Conservation (phyloP, 1,139 yeast species). For the Diutina mesorugosa region DNA sequence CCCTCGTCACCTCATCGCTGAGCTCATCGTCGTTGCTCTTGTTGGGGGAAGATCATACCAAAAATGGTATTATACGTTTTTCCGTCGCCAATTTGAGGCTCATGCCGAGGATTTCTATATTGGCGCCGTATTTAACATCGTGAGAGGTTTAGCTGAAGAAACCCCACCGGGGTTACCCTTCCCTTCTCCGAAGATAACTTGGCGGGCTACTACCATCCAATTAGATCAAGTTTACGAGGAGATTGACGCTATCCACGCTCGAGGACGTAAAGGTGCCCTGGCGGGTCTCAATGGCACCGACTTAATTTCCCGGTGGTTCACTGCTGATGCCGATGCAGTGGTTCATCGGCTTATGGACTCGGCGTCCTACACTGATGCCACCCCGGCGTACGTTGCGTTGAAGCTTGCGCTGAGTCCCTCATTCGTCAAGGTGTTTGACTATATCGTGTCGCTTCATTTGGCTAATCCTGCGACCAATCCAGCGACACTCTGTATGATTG, state of each 20-base stretch:
- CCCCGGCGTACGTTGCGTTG: not conserved
- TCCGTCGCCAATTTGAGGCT: not conserved
- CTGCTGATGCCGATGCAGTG: not conserved
- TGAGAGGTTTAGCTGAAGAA: not conserved
- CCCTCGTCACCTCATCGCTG: not conserved
- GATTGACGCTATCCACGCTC: not conserved
- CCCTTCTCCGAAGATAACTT: not conserved
- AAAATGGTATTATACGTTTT: not conserved
- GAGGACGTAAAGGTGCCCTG: not conserved
- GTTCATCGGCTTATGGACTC: not conserved
- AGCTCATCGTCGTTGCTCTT: not conserved
- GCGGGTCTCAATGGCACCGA: not conserved
- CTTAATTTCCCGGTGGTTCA: not conserved
- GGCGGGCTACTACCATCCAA: not conserved
- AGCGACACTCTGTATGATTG: not conserved
- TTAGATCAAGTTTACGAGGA: not conserved
- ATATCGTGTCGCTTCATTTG: not conserved
- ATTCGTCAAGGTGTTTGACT: not conserved
- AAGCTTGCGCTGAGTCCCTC: not conserved
- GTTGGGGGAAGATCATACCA: not conserved
- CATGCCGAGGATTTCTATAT: not conserved
- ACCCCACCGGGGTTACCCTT: not conserved
- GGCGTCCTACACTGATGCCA: not conserved
- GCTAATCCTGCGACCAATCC: not conserved
- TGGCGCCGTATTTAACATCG: not conserved